Evolutionary conservation across 257 asterid genomes (phyloP).

Genomic region (Nicotiana noctiflora): DNA sequence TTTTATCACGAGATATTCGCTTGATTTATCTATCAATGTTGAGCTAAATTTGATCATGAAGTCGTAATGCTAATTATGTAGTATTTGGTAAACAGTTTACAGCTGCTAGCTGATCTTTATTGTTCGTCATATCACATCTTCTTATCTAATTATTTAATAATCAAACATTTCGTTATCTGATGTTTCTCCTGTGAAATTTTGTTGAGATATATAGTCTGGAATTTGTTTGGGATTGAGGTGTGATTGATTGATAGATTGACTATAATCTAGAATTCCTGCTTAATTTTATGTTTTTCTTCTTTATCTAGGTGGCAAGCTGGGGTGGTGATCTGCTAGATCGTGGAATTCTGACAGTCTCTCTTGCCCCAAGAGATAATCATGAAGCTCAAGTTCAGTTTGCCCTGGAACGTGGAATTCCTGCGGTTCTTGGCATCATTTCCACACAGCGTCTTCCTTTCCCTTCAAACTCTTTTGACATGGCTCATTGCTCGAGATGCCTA

Average conservation of each 20-base stretch:
- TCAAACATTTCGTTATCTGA: neutral
- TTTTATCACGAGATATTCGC: neutral
- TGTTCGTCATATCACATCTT: neutral
- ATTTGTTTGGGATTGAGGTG: neutral
- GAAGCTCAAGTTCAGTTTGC: constrained; percentile 99
- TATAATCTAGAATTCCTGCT: neutral
- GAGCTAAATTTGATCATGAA: neutral
- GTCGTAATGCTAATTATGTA: neutral
- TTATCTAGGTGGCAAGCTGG: constrained; percentile 86
- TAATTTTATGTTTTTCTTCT: neutral
- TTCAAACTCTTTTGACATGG: constrained; percentile 94
- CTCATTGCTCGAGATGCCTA: constrained; percentile 99
- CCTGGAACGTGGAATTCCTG: constrained; percentile 97
- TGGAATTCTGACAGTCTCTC: constrained; percentile 79
- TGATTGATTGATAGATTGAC: neutral
- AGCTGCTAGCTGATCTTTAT: neutral
- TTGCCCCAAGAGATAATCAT: constrained; percentile 97
- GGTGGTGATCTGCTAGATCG: constrained; percentile 97
- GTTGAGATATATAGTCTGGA: neutral
- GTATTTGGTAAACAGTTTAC: neutral
- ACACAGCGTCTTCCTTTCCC: constrained; percentile 98
- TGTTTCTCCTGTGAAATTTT: neutral
- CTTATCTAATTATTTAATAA: neutral
- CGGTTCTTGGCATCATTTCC: constrained; percentile 86
- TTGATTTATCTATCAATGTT: neutral